Conservation (phyloP, 768 basidiomycete species). For the Russula virescens region DNA sequence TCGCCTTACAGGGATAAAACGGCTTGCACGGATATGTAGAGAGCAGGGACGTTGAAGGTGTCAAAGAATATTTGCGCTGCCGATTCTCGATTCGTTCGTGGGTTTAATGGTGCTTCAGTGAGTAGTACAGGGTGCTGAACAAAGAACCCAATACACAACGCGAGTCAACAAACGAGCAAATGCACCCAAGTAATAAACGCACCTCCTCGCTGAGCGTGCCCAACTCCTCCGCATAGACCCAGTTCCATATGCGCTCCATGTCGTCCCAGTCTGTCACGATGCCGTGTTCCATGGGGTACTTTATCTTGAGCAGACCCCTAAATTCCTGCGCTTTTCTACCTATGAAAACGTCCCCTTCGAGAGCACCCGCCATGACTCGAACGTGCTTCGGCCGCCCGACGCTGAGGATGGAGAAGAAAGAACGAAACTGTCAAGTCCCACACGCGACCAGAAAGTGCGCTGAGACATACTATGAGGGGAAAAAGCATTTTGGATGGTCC, state of each 20-base stretch:
- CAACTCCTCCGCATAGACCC: conserved; percentile 94
- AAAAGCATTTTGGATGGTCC: conserved; percentile 99
- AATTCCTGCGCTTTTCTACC: conserved; percentile 94
- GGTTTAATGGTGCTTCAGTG: conserved; percentile 97
- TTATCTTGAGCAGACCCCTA: conserved; percentile 92
- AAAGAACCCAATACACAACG: conserved; percentile 19
- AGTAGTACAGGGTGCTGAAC: conserved; percentile 90
- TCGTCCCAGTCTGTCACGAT: conserved; percentile 99
- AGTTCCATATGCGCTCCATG: conserved; percentile 99
- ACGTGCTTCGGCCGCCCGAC: conserved; percentile 97
- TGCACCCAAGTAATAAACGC: conserved; percentile 21
- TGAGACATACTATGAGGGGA: conserved; percentile 89
- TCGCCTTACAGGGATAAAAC: conserved; percentile 84
- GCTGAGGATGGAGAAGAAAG: conserved; percentile 36
- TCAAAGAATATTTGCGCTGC: conserved; percentile 99
- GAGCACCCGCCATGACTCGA: conserved; percentile 94
- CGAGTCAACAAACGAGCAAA: conserved; percentile 9
- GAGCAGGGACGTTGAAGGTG: conserved; percentile 97
- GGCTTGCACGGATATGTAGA: conserved; percentile 96
- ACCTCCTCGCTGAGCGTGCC: conserved; percentile 97
- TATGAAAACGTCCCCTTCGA: conserved; percentile 96
- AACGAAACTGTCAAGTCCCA: neutral
- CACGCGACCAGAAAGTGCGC: conserved; percentile 26
- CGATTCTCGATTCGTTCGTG: conserved; percentile 90
- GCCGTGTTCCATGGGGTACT: conserved; percentile 99